Conservation (phyloP, 345 rosid species). For the Zanthoxylum bungeanum region DNA sequence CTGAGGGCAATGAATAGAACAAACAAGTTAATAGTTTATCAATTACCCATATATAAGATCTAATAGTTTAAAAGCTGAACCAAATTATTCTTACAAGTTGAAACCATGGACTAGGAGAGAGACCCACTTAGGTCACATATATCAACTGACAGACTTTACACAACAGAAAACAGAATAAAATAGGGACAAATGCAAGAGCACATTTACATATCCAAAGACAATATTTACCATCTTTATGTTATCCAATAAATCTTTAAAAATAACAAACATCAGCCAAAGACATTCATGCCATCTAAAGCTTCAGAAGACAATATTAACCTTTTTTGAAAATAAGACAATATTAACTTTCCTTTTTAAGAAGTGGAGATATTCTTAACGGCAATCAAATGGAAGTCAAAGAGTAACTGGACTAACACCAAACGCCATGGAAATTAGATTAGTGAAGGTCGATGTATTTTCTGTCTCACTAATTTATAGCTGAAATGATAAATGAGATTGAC, state of each 20-base stretch:
- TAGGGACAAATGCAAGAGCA: background rate
- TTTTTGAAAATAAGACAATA: background rate
- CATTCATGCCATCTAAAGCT: background rate
- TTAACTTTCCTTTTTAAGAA: background rate
- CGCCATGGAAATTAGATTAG: background rate
- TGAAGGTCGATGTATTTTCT: background rate
- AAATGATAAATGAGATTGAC: background rate
- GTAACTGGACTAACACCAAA: background rate
- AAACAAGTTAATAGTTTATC: background rate
- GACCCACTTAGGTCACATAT: background rate
- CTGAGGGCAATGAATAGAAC: constrained; percentile 33
- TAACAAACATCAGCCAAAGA: background rate
- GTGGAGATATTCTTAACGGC: background rate
- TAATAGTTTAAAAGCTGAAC: background rate
- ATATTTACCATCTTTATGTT: background rate
- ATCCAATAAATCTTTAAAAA: background rate
- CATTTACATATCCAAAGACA: background rate
- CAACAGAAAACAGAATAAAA: too few relatives aligned
- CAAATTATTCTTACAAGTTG: background rate
- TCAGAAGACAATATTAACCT: background rate
- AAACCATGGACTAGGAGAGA: background rate
- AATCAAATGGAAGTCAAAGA: background rate
- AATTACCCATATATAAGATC: background rate
- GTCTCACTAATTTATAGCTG: background rate
- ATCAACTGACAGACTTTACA: background rate